Conservation (phyloP, 1,139 yeast genomes). For the Pichia sp. region DNA sequence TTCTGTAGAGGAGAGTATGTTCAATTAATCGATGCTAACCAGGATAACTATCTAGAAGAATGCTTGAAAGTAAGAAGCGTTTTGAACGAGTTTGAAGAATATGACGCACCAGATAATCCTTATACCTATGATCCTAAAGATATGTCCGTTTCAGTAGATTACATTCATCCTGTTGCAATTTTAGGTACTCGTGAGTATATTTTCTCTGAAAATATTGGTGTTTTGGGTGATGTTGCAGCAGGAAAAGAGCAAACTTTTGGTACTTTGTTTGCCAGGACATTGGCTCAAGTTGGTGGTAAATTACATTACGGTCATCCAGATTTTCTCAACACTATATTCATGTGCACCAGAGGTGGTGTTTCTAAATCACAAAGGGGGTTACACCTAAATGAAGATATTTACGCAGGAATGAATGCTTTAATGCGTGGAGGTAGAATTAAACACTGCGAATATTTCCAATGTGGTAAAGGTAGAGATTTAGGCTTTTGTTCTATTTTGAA, state of each 20-base stretch:
- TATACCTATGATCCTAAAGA: constrained; percentile 43
- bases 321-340: constrained; percentile 73
- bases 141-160: constrained; percentile 23
- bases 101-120: constrained; percentile 33
- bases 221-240: constrained; percentile 87
- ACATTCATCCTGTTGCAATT: constrained; percentile 64
- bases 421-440: constrained; percentile 81
- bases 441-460: constrained; percentile 83
- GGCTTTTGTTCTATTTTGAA: constrained; percentile 83
- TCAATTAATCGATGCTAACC: constrained; percentile 85
- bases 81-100: constrained; percentile 74
- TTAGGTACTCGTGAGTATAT: constrained; percentile 87
- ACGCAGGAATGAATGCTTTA: constrained; percentile 84
- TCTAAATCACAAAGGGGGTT: constrained; percentile 86
- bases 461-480: constrained; percentile 88
- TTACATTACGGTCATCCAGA: constrained; percentile 93
- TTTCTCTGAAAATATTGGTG: constrained; percentile 81
- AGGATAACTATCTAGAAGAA: constrained; percentile 82
- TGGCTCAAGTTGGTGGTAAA: constrained; percentile 84
- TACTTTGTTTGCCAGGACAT: constrained; percentile 77
- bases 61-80: constrained; percentile 77
- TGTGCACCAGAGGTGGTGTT: constrained; percentile 88
- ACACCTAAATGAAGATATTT: constrained; percentile 84
- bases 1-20: constrained; percentile 83
- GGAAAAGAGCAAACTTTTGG: constrained; percentile 94